Percentiles rank a stretch among this genome's conserved stretches.
phyloP scores from a whole-genome alignment of 768 basidiomycete genomes.

The Boletus insuetus region DNA sequence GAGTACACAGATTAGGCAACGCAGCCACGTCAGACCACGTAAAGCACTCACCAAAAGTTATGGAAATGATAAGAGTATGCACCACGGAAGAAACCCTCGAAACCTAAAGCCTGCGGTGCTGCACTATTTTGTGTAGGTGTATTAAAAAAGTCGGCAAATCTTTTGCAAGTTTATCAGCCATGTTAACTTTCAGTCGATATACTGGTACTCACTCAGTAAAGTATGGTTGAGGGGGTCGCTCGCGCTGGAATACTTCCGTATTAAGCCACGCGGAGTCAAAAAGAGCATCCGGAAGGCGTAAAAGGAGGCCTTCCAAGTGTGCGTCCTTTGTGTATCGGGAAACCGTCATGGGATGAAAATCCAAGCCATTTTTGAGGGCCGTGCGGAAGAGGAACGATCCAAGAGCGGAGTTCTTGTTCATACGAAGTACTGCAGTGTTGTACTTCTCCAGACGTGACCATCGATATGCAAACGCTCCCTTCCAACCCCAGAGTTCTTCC shows the following conservation, averaged over 20 bases:
- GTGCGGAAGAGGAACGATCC: constrained; percentile 94
- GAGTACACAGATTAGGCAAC: constrained; percentile 3
- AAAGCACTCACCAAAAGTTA: constrained; percentile 71
- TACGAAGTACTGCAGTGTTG: constrained; percentile 92
- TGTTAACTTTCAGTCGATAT: background rate
- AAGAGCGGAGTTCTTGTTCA: constrained; percentile 90
- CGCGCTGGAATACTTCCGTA: constrained; percentile 87
- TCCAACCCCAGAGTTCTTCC: constrained; percentile 98
- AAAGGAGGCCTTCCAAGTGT: constrained; percentile 74
- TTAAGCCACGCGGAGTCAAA: constrained; percentile 98
- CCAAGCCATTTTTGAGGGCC: constrained; percentile 87
- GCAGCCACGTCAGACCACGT: background rate
- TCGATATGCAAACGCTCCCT: constrained; percentile 93
- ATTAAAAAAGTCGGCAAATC: constrained; percentile 88
- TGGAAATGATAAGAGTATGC: constrained; percentile 97
- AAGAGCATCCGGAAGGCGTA: constrained; percentile 90
- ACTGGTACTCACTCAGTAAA: constrained; percentile 66
- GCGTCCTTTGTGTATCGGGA: constrained; percentile 90
- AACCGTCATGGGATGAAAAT: constrained; percentile 98
- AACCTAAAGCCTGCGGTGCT: constrained; percentile 83
- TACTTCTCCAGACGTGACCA: constrained; percentile 93
- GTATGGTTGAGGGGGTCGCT: constrained; percentile 92
- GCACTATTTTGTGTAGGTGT: constrained; percentile 72
- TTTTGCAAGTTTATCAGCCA: constrained; percentile 28
- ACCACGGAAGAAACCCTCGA: constrained; percentile 94